Evolutionary conservation across 805 yeast species (phyloP), one percentile per base, ranked within the genome.

Genomic region (Wickerhamiella musiphila): DNA sequence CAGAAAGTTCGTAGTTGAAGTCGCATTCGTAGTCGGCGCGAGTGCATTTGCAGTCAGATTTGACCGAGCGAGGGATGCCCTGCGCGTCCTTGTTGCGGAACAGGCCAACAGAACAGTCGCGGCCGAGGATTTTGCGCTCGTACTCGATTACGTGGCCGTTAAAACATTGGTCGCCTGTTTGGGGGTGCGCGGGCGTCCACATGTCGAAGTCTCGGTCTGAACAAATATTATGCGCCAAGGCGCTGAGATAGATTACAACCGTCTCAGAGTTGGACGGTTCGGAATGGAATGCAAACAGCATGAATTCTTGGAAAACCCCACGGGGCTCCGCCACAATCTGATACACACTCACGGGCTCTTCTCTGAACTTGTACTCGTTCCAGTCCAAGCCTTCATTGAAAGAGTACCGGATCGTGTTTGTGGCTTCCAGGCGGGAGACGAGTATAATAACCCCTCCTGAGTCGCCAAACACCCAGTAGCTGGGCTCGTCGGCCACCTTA

Each of bases 401-500:
- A 0, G 94, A 78, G 46, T 71, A 84, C 1, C 56, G 43, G 0
- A 86, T 33, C 1, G 56, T 53, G 37, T 79, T 61, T 0, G 94
- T 74, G 6, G 61, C 56, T 19, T 66, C 72, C 4, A 54, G 58
- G 5, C 66, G 69, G 24, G 71, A 63, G 2, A 77, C 86, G 31
- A 84, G 51, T 1, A 81, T 81, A 31, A 90, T 54, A 22, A 90
- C 66, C 1, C 93, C 73, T 12, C 98, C 98, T 41, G 81, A 78
- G 53, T 90, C 98, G 40, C 96, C 96, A 52, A 63, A 90, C 54
- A 84, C 96, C 96, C 96, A 90, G 68, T 77, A 76, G 44, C 69
- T 67, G 1, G 70, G 65, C 4, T 92, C 90, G 37, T 75, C 70
- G 37, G 56, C 63, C 18, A 86, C 59, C 53, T 81, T 93, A 32